Conservation (phyloP, 331 rosid species). For the Quercus phellos region DNA sequence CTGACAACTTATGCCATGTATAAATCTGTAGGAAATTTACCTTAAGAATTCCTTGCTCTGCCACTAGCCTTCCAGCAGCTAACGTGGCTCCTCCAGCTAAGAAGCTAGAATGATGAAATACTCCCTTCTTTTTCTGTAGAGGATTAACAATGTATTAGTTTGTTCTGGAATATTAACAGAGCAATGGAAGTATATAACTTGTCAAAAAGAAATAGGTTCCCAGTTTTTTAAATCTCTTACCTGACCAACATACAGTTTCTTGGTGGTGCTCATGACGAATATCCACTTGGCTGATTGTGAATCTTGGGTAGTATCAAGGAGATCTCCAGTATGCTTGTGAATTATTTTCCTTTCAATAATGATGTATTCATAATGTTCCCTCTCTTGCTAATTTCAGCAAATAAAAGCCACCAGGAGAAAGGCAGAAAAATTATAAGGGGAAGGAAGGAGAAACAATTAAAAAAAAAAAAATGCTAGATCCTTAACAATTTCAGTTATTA, state of each 20-base stretch:
- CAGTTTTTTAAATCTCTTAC: slow-evolving; percentile 40
- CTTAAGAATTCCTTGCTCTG: slow-evolving; percentile 66
- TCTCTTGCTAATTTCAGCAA: slow-evolving; percentile 60
- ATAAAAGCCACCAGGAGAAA: too few species aligned
- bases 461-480: not conserved
- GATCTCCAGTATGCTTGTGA: slow-evolving; percentile 52
- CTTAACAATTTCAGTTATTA: slow-evolving; percentile 1
- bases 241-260: slow-evolving; percentile 82
- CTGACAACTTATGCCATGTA: not conserved
- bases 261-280: slow-evolving; percentile 86
- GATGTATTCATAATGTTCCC: slow-evolving; percentile 55
- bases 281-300: slow-evolving; percentile 64
- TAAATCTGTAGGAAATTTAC: slow-evolving; percentile 28
- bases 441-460: not conserved
- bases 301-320: slow-evolving; percentile 49
- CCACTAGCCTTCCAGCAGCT: slow-evolving; percentile 88
- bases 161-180: not conserved
- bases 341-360: slow-evolving; percentile 52
- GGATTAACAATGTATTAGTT: slow-evolving; percentile 8
- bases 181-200: not conserved
- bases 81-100: slow-evolving; percentile 91
- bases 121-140: slow-evolving; percentile 82
- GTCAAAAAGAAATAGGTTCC: slow-evolving; percentile 3
- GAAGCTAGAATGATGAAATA: slow-evolving; percentile 88
- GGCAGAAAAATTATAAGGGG: too few species aligned